Evolutionary conservation across 805 yeast genomes (phyloP), one percentile per base, ranked within the genome.

Genomic region (Candida yuanshanica): DNA sequence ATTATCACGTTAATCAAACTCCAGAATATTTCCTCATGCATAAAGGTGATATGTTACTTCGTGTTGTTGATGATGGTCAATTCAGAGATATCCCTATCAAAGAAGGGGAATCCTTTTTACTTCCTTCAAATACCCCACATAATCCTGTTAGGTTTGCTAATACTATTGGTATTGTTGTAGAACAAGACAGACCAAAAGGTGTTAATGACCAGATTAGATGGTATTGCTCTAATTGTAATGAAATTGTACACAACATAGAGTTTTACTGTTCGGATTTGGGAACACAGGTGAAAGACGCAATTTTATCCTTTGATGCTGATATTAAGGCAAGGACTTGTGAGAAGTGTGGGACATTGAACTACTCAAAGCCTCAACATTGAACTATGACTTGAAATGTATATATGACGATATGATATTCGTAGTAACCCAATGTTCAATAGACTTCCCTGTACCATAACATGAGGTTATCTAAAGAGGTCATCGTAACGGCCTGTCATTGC

Each of bases 11-110:
- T 37, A 90, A 90, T 57, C 95, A 87, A 53, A 90, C 97, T 0
- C 96, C 97, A 1, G 97, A 90, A 56, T 90, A 88, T 77, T 90
- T 90, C 60, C 80, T 83, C 63, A 91, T 84, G 70, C 76, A 83
- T 59, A 86, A 86, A 61, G 97, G 97, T 2, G 68, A 71, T 20
- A 89, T 90, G 95, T 74, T 84, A 17, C 69, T 90, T 47, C 79
- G 78, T 47, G 95, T 90, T 2, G 95, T 89, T 2, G 88, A 83
- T 45, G 79, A 77, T 24, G 91, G 88, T 2, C 74, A 72, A 42
- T 88, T 90, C 64, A 75, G 68, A 49, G 95, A 87, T 50, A 71
- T 90, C 17, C 66, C 73, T 3, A 89, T 90, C 41, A 67, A 73
- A 33, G 96, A 90, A 55, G 95, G 95, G 7, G 95, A 86, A 50